Evolutionary conservation across 495 filamentous ascomycete species (phyloP).

Genomic region (Tuber magnatum): DNA sequence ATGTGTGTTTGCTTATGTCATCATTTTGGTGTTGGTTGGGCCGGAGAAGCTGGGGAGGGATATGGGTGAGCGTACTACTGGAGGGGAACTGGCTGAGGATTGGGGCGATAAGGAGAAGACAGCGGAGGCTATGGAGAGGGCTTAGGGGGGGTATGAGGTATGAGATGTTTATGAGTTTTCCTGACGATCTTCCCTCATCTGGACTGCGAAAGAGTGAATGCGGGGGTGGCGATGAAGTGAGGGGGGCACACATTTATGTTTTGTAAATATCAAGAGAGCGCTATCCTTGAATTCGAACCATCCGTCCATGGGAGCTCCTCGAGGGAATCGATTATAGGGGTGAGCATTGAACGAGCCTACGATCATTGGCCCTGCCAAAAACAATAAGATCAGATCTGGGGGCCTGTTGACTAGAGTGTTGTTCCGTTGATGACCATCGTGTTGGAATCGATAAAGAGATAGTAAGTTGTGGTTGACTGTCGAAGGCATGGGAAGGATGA

Average conservation of each 20-base stretch:
- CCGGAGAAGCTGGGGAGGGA: slow-evolving; percentile 58
- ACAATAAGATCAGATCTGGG: not conserved
- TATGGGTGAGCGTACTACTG: slow-evolving; percentile 19
- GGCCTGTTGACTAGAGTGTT: not conserved
- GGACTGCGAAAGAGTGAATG: not conserved
- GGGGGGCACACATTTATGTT: not conserved
- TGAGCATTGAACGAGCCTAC: not conserved
- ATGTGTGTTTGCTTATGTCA: slow-evolving; percentile 77
- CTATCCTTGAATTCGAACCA: not conserved
- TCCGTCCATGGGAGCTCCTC: not conserved
- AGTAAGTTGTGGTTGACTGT: no score
- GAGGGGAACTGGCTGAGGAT: slow-evolving; percentile 3
- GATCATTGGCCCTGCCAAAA: not conserved
- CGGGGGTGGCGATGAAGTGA: not conserved
- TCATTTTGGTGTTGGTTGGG: slow-evolving; percentile 65
- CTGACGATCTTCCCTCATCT: not conserved
- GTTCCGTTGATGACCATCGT: no score
- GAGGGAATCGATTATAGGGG: not conserved
- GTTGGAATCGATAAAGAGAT: no score
- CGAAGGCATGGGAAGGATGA: no score
- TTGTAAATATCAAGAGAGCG: not conserved
- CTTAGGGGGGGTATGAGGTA: slow-evolving; percentile 4
- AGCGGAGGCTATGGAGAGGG: slow-evolving; percentile 3
- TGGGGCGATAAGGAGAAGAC: slow-evolving; percentile 7
- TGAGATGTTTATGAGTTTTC: not conserved